Evolutionary conservation across 805 yeast genomes (phyloP).

Genomic region (Ogataea degrootiae): DNA sequence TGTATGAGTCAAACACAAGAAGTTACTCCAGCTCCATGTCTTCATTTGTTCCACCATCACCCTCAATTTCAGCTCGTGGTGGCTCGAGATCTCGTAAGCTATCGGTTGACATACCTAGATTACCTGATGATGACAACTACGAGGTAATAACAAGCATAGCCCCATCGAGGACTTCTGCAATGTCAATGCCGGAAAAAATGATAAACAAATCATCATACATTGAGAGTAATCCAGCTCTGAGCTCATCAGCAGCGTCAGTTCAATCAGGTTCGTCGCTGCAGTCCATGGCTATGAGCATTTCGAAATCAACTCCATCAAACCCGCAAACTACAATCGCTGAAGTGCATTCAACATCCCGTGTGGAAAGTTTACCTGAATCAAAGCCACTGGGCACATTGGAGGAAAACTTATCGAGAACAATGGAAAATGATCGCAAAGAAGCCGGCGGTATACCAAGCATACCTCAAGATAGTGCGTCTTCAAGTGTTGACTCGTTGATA

Average conservation of each 20-base stretch:
- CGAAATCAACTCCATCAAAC: slow-evolving; percentile 42
- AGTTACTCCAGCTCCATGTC: not conserved
- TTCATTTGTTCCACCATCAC: not conserved
- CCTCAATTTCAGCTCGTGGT: not conserved
- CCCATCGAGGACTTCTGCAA: slow-evolving; percentile 13
- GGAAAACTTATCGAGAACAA: slow-evolving; percentile 7
- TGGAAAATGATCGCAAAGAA: slow-evolving; percentile 5
- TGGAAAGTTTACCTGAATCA: slow-evolving; percentile 7
- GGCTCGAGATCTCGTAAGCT: slow-evolving; percentile 8
- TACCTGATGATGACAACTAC: slow-evolving; percentile 23
- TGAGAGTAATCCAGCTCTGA: slow-evolving; percentile 8
- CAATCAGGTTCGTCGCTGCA: slow-evolving; percentile 14
- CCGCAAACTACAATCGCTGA: slow-evolving; percentile 50
- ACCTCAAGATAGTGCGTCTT: slow-evolving; percentile 7
- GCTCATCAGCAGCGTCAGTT: slow-evolving; percentile 19
- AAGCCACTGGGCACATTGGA: slow-evolving; percentile 9
- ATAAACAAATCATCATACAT: not conserved
- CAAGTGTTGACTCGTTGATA: slow-evolving; percentile 18
- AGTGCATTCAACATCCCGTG: slow-evolving; percentile 33
- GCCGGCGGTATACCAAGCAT: not conserved
- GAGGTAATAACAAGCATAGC: slow-evolving; percentile 19
- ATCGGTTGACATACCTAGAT: slow-evolving; percentile 20
- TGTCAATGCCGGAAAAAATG: slow-evolving; percentile 14
- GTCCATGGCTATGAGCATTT: slow-evolving; percentile 20
- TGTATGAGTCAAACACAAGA: not conserved